Evolutionary conservation across 2,329 filamentous ascomycete species (phyloP).

Genomic region (Thermothelomyces thermophilus): DNA sequence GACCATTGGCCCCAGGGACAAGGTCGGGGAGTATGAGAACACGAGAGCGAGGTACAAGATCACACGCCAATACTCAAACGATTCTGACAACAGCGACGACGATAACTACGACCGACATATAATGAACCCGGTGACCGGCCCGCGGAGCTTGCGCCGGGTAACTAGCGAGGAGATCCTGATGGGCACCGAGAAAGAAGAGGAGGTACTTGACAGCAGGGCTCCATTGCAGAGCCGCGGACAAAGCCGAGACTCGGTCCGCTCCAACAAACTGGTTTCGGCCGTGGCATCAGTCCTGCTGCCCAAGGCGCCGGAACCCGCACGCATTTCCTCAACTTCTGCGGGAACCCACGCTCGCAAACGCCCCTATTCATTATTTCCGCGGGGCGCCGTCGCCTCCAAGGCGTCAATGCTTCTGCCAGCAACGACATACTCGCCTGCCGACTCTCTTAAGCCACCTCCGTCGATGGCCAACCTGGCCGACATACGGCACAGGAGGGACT

Average conservation of each 20-base stretch:
- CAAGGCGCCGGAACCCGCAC: constrained; percentile 29
- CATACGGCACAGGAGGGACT: constrained; percentile 47
- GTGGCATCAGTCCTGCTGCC: constrained; percentile 19
- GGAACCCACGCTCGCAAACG: constrained; percentile 31
- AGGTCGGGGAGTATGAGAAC: constrained; percentile 40
- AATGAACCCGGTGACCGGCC: constrained; percentile 30
- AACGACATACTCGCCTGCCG: constrained; percentile 39
- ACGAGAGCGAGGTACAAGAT: constrained; percentile 40
- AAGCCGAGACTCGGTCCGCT: constrained; percentile 31
- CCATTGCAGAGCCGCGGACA: constrained; percentile 20
- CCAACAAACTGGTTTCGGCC: constrained; percentile 29
- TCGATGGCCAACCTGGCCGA: constrained; percentile 36
- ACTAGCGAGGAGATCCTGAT: constrained; percentile 33
- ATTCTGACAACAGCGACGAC: constrained; percentile 17
- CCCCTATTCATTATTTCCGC: constrained; percentile 38
- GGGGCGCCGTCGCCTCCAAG: constrained; percentile 25
- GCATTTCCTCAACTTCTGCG: constrained; percentile 23
- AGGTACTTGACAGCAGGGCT: constrained; percentile 28
- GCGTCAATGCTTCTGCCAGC: constrained; percentile 39
- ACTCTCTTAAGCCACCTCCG: constrained; percentile 38
- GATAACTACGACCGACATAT: constrained; percentile 30
- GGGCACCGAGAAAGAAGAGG: constrained; percentile 30
- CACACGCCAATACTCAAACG: constrained; percentile 25
- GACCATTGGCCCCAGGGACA: constrained; percentile 45
- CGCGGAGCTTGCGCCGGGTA: constrained; percentile 28